Base-by-base conservation (phyloP, 108 stramenopile genomes). In the Aurantiochytrium sp. region DNA sequence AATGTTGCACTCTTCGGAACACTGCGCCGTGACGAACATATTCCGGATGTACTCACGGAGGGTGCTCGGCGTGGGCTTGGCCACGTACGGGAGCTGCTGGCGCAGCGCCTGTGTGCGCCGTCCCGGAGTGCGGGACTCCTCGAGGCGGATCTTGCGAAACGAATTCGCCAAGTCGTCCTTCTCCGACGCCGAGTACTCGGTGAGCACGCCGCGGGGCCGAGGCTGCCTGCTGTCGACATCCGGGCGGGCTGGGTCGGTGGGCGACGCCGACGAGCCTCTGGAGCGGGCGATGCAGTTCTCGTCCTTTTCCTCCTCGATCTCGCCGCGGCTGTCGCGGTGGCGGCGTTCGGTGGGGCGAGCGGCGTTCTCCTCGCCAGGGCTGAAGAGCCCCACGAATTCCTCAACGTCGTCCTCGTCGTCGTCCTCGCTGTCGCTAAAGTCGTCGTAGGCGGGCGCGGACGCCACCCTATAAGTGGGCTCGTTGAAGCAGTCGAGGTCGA, bases 1-100 rank as follows among this genome's bases (percentile, higher is more conserved):
- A 92, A 98, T 96, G 68, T 97, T 96, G 89, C 96, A 97, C 85
- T 98, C 98, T 42, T 81, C 73, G 6, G 73, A 81, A 24, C 73
- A 81, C 32, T 81, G 73, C 19, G 73, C 73, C 6, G 73, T 81
- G 48, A 92, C 65, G 89, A 97, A 96, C 65, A 92, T 87, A 24
- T 87, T 86, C 32, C 55, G 22, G 19, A 48, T 21, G 27, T 87
- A 37, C 2, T 54, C 55, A 19, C 55, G 86, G 8, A 86, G 1
- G 31, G 55, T 86, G 45, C 21, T 24, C 27, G 45, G n/a, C 10
- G 73, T 30, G 10, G 86, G 54, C 19, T 55, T 54, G 15, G 55
- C 17, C 15, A 86, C 55, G 19, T 31, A 36, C 17, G 52, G 52
- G 0, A 86, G 52, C 21, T 32, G 54, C 8, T 27, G 24, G 15